Base-by-base conservation (phyloP, 2,329 filamentous ascomycete genomes). In the Aspergillus ochraceus region DNA sequence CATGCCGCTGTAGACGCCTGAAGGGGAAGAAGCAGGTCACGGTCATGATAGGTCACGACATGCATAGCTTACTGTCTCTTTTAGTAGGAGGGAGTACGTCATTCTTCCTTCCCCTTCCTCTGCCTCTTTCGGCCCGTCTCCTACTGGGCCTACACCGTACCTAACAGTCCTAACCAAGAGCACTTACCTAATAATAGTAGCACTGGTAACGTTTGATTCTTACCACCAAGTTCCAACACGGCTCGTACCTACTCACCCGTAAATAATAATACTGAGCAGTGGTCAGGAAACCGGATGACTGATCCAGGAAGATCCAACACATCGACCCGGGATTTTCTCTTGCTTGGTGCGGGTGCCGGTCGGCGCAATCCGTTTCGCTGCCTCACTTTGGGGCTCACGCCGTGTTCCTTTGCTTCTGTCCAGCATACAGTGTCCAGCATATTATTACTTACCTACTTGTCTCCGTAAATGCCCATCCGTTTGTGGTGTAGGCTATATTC, bases 351-450 rank as follows among this genome's bases (percentile, higher is more conserved):
- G 70, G 71, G 61, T 58, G 47, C 54, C 10, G 19, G 42, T 63
- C 62, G 57, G 62, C 56, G 60, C 59, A 59, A 72, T 75, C 73
- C 73, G 73, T 71, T 74, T 76, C 70, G 73, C 70, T 70, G 73
- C 73, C 70, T 75, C 73, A 75, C 69, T 75, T 74, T 72, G 45
- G 45, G 49, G 55, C 30, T 51, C 62, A 61, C 62, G 47, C 47
- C 51, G 47, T 60, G 56, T 60, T 54, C 52, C 50, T 55, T 60
- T 47, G 12, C 14, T n/a, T 30, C 19, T 20, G 22, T 55, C 51
- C 55, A 51, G 46, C 54, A 52, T 52, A 49, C 49, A 32, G 54
- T 58, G 52, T 58, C 46, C 20, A 32, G 52, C 29, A 49, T 49
- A 26, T 26, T 26, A 26, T 26, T 26, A 26, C 26, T 26, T 26